Conservation (phyloP, 441 rosid species). For the Geranium incanum region DNA sequence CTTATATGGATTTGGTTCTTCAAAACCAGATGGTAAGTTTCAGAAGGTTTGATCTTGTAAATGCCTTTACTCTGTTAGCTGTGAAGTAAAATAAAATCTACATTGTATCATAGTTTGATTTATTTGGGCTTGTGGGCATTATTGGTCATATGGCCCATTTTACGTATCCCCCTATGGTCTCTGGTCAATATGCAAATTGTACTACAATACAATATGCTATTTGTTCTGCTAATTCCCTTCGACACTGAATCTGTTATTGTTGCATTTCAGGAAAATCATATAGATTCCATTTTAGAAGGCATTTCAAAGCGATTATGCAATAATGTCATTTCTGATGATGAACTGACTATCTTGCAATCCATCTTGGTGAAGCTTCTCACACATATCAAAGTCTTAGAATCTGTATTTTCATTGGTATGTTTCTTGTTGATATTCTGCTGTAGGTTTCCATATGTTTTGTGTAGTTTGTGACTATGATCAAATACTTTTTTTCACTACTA, state of each 20-base stretch:
- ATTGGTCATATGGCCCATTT: too few species aligned
- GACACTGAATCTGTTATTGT: conserved; percentile 17
- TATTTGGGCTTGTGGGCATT: too few species aligned
- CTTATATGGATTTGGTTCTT: conserved; percentile 69
- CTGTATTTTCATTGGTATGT: conserved; percentile 61
- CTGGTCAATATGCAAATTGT: too few species aligned
- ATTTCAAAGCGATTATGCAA: conserved; percentile 38
- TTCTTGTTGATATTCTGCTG: conserved; percentile 15
- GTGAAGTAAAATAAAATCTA: too few species aligned
- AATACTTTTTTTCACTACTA: conserved; percentile 7
- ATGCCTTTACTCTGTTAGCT: neutral
- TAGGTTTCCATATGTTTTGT: conserved; percentile 12
- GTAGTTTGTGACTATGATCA: conserved; percentile 8
- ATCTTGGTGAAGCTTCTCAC: conserved; percentile 69
- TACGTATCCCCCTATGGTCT: too few species aligned
- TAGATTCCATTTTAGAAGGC: conserved; percentile 50
- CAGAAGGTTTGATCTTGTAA: conserved; percentile 13
- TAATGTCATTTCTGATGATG: conserved; percentile 57
- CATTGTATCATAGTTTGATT: too few species aligned
- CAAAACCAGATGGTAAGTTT: conserved; percentile 66
- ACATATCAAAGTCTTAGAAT: conserved; percentile 53
- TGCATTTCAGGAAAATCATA: conserved; percentile 45
- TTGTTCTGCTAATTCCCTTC: conserved; percentile 12
- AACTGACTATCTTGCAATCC: conserved; percentile 62
- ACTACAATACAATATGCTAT: neutral